These are phyloP conservation scores for Xerophyta viscosa DNA, from an alignment of 106 monocot genomes.

Conservation along the genomic window DNA sequence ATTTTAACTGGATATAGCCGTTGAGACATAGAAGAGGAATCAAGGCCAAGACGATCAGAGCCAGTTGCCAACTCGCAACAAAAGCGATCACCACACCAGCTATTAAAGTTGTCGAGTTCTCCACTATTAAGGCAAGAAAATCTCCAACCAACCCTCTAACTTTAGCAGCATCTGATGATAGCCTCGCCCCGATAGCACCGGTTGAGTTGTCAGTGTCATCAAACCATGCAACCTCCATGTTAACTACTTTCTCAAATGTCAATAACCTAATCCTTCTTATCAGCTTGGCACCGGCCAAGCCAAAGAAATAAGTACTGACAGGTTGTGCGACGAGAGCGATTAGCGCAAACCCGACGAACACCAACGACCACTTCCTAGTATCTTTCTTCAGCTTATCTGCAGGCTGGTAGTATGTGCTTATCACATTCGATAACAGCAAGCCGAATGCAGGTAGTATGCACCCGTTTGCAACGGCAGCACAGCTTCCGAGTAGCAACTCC, in stretches of 20 bases:
- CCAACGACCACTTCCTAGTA: constrained; percentile 34
- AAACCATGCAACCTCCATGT: constrained; percentile 68
- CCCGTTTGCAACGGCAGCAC: constrained; percentile 33
- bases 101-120: constrained; percentile 39
- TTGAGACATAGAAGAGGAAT: constrained; percentile 43
- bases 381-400: constrained; percentile 36
- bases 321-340: constrained; percentile 27
- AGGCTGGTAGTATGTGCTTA: constrained; percentile 37
- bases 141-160: constrained; percentile 57
- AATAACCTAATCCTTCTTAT: constrained; percentile 54
- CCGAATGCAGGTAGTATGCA: constrained; percentile 31
- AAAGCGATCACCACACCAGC: constrained; percentile 47
- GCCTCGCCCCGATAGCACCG: constrained; percentile 50
- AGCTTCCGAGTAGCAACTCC: constrained; percentile 30
- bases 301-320: constrained; percentile 38
- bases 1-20: constrained; percentile 41
- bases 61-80: constrained; percentile 43
- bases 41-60: constrained; percentile 46
- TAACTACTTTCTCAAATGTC: constrained; percentile 55
- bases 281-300: constrained; percentile 40
- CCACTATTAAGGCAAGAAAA: constrained; percentile 39
- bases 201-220: constrained; percentile 47
- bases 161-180: constrained; percentile 49
- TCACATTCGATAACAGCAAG: constrained; percentile 34
- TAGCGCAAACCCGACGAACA: constrained; percentile 32